These are phyloP conservation scores for Metarhizium rileyi DNA, from an alignment of 2,329 filamentous ascomycete genomes.

Conservation along the genomic window DNA sequence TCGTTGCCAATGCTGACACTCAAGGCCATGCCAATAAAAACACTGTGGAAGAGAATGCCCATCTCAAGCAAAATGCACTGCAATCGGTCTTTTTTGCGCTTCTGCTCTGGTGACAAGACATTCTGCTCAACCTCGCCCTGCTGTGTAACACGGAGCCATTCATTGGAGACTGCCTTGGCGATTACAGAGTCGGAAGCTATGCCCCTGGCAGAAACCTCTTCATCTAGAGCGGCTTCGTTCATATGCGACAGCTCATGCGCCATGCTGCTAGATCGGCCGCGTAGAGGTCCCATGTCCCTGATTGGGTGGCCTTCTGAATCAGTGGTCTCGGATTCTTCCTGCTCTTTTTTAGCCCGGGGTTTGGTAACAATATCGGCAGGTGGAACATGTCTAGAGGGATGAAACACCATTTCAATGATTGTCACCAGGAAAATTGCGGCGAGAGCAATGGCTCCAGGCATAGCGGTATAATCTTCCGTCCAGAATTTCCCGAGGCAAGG, in stretches of 20 bases:
- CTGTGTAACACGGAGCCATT: not conserved
- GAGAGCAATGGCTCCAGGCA: constrained; percentile 75
- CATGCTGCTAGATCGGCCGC: constrained; percentile 25
- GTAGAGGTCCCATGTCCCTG: constrained; percentile 23
- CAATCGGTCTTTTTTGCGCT: constrained; percentile 54
- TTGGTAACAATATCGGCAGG: constrained; percentile 7
- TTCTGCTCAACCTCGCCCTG: constrained; percentile 9
- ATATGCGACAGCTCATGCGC: constrained; percentile 22
- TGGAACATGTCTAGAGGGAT: constrained; percentile 27
- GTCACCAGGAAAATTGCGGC: constrained; percentile 69
- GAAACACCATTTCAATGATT: constrained; percentile 64
- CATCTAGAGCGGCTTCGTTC: constrained; percentile 9
- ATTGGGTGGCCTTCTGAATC: constrained; percentile 13
- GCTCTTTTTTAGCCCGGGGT: not conserved
- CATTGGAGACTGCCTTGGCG: not conserved
- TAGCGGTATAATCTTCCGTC: constrained; percentile 63
- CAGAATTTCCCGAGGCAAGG: constrained; percentile 66
- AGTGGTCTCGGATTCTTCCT: not conserved
- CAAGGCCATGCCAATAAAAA: constrained; percentile 79
- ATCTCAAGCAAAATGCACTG: constrained; percentile 72
- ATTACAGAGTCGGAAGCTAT: not conserved
- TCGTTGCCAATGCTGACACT: constrained; percentile 67
- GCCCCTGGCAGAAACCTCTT: constrained; percentile 2
- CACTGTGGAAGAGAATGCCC: constrained; percentile 53
- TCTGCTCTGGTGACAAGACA: constrained; percentile 39